Evolutionary conservation across 2,329 filamentous ascomycete genomes (phyloP).

Genomic region (Geoglossum cookeanum): DNA sequence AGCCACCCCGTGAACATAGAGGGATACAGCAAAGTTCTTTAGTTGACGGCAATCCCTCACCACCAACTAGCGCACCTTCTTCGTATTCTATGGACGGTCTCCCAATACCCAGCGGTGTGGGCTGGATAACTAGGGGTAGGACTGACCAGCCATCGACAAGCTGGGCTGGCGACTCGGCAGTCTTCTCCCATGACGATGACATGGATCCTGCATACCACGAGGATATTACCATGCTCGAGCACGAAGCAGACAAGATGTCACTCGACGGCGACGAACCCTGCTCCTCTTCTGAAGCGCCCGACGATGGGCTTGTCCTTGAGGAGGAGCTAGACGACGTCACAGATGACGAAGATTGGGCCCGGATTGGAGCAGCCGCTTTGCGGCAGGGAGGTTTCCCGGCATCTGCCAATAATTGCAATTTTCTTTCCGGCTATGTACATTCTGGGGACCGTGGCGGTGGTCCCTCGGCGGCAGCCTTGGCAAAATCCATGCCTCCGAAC

Average conservation of each 20-base stretch:
- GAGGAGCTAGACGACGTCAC: slow-evolving; percentile 73
- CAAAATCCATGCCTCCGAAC: slow-evolving; percentile 16
- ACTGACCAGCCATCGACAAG: slow-evolving; percentile 27
- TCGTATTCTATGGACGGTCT: slow-evolving; percentile 25
- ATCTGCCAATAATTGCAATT: slow-evolving; percentile 25
- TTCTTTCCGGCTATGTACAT: slow-evolving; percentile 30
- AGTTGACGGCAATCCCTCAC: slow-evolving; percentile 19
- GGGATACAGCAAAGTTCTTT: slow-evolving; percentile 5
- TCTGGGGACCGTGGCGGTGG: slow-evolving; percentile 21
- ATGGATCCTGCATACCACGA: slow-evolving; percentile 39
- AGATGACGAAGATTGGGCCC: slow-evolving; percentile 91
- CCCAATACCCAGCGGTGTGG: slow-evolving; percentile 28
- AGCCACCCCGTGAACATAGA: slow-evolving; percentile 20
- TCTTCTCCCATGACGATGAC: slow-evolving; percentile 49
- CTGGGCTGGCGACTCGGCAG: slow-evolving; percentile 48
- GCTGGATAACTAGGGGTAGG: slow-evolving; percentile 17
- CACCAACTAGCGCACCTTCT: slow-evolving; percentile 30
- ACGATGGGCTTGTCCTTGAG: slow-evolving; percentile 41
- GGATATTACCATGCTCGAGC: slow-evolving; percentile 50
- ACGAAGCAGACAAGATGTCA: slow-evolving; percentile 93
- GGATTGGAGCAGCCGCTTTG: slow-evolving; percentile 69
- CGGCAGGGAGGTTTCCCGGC: slow-evolving; percentile 34
- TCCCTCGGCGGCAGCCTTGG: slow-evolving; percentile 16
- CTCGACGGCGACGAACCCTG: slow-evolving; percentile 45
- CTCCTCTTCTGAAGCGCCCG: slow-evolving; percentile 58